Percentiles rank a stretch among this genome's conserved stretches.
Conservation (phyloP, 177 flowering plant genomes). For the Vitis hybrid region DNA sequence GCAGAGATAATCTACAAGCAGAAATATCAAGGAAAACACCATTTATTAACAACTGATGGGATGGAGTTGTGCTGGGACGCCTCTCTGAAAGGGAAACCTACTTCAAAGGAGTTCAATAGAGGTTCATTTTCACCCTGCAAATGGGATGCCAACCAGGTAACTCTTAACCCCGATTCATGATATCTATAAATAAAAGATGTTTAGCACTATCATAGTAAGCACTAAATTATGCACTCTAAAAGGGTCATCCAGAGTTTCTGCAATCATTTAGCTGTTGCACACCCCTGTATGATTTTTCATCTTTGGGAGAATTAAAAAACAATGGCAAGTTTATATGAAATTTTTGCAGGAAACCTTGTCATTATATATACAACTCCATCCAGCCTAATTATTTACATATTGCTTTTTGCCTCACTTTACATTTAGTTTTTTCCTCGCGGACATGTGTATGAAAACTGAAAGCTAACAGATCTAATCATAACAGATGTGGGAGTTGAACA, state of each 20-base stretch:
- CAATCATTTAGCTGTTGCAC: too few species aligned
- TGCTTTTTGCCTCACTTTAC: too few species aligned
- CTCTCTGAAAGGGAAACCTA: conserved; percentile 48
- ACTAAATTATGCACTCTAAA: too few species aligned
- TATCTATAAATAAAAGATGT: neutral
- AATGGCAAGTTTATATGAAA: too few species aligned
- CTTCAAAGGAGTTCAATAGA: conserved; percentile 37
- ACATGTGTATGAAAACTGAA: neutral
- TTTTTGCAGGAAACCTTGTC: too few species aligned
- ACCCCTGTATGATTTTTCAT: too few species aligned
- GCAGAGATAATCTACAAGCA: conserved; percentile 29
- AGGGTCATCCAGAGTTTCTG: too few species aligned
- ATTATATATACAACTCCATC: too few species aligned
- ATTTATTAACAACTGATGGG: conserved; percentile 35
- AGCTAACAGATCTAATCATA: conserved; percentile 8
- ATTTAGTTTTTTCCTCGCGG: neutral
- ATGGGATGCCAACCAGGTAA: conserved; percentile 70
- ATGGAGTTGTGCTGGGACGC: conserved; percentile 58
- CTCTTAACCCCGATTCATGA: neutral
- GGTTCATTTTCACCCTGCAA: conserved; percentile 62
- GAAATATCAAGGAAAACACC: conserved; percentile 40
- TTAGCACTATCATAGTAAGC: too few species aligned
- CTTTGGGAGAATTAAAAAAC: too few species aligned
- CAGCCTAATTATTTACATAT: too few species aligned
- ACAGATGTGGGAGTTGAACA: conserved; percentile 77